Base-by-base conservation (phyloP, 2,329 filamentous ascomycete genomes). In the Monosporascus sp. region DNA sequence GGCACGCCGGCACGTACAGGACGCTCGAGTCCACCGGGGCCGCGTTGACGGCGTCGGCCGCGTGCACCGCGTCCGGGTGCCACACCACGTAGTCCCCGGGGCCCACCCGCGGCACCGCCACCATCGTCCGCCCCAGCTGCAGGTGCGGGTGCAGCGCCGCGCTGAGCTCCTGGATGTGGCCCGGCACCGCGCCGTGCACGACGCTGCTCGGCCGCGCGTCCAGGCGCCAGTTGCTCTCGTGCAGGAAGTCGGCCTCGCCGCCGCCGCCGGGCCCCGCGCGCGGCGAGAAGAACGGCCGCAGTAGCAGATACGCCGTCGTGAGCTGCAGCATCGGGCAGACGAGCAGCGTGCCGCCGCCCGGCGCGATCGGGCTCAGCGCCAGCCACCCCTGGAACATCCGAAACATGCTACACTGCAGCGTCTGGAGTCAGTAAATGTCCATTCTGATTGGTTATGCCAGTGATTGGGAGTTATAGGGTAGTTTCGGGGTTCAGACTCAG, bases 341-440 rank as follows among this genome's bases (percentile, higher is more conserved):
- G 37, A 88, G 78, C 51, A 96, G 71, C 0, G 91, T 92, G 1
- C 91, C 91, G 72, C 92, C 83, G 6, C 79, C 78, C 0, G 90
- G 88, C 0, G 79, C 82, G 0, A 84, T 86, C n/a, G 76, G 72
- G 48, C 86, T 90, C 76, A 96, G 85, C 51, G 81, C 81, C 51
- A 96, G 72, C 91, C 91, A 96, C n/a, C 90, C 91, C 71, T 96
- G 92, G 70, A 89, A 93, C 79, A 91, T 88, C 24, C 92, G 81
- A 71, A 96, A 91, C 76, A 91, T 90, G 53, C 80, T 87, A 71
- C 91, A 96, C 31, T 35, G 31, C 31, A 35, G 31, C 31, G 31
- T 14, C 31, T 35, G 31, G 4, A 35, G 31, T 35, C 31, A 35
- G 31, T 14, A 35, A 35, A 5, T 35, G 9, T 35, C 5, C 31